These are phyloP conservation scores for Vickermania ingenoplastis DNA, from an alignment of 208 protist genomes.

Conservation along the genomic window DNA sequence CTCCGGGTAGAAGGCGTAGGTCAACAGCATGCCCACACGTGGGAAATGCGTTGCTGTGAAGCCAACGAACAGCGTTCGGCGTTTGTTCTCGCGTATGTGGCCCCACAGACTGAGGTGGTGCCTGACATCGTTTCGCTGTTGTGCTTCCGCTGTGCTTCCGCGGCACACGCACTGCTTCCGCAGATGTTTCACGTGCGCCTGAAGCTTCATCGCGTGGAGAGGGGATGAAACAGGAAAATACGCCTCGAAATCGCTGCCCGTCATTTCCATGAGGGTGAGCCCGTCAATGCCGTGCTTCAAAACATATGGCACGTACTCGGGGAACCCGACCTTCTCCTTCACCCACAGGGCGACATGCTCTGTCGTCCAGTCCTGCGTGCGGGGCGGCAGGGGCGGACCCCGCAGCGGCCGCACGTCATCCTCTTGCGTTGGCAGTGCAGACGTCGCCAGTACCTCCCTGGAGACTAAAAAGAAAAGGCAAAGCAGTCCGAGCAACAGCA, in stretches of 20 bases:
- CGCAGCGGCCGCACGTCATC: too few species aligned
- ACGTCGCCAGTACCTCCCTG: too few species aligned
- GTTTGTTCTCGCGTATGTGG: slow-evolving; percentile 26
- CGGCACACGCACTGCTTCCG: slow-evolving; percentile 22
- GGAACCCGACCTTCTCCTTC: slow-evolving; percentile 39
- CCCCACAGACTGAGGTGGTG: slow-evolving; percentile 19
- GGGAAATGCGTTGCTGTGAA: slow-evolving; percentile 28
- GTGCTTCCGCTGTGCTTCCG: not conserved
- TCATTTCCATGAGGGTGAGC: slow-evolving; percentile 39
- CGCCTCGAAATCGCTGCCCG: slow-evolving; percentile 38
- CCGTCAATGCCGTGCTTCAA: slow-evolving; percentile 43
- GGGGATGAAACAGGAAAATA: slow-evolving; percentile 36
- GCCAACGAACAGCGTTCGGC: slow-evolving; percentile 32
- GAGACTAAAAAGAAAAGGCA: too few species aligned
- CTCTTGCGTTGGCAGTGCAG: too few species aligned
- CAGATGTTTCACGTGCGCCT: slow-evolving; percentile 32
- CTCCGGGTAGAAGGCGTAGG: slow-evolving; percentile 27
- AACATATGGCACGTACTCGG: slow-evolving; percentile 33
- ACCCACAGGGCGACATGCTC: slow-evolving; percentile 44
- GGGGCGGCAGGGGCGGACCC: not conserved
- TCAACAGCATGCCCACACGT: slow-evolving; percentile 24
- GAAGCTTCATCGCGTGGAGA: slow-evolving; percentile 45
- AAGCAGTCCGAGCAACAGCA: too few species aligned
- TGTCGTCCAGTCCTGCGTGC: slow-evolving; percentile 23
- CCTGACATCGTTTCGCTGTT: not conserved